A percentile compares a stretch with the other conserved stretches of the same genome.
Conservation (phyloP, 2,329 filamentous ascomycete genomes). For the Beauveria bassiana region DNA sequence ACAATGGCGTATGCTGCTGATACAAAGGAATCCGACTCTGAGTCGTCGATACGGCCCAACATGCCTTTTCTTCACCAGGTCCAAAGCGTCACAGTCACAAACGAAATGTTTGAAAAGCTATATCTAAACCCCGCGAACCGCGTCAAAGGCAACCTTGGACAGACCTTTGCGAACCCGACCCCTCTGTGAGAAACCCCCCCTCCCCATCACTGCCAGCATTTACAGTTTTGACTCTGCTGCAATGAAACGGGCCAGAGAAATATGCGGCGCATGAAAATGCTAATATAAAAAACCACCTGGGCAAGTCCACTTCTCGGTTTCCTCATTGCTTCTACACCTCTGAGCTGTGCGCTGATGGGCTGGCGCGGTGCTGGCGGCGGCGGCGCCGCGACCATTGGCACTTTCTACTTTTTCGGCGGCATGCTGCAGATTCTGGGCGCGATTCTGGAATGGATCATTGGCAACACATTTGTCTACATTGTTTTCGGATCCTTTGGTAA, state of each 20-base stretch:
- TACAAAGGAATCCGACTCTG: not conserved
- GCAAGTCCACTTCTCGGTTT: not conserved
- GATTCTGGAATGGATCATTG: conserved; percentile 42
- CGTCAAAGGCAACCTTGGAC: not conserved
- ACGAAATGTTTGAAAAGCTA: not conserved
- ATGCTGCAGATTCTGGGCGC: conserved; percentile 38
- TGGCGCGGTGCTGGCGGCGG: conserved; percentile 36
- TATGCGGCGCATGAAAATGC: not conserved
- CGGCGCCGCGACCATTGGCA: conserved; percentile 35
- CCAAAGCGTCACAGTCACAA: not conserved
- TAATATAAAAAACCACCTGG: not conserved
- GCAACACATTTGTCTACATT: conserved; percentile 46
- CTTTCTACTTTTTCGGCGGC: conserved; percentile 39
- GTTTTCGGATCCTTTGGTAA: conserved; percentile 31
- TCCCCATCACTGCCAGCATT: too few species aligned
- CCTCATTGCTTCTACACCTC: not conserved
- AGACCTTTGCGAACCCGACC: not conserved
- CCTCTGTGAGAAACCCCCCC: not conserved
- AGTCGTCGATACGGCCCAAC: not conserved
- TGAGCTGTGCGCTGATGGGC: conserved; percentile 34
- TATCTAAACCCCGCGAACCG: not conserved
- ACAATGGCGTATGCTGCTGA: not conserved
- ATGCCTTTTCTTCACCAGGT: not conserved
- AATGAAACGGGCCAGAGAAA: too few species aligned
- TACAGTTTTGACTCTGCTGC: not conserved